These are phyloP conservation scores for Rhexocercosporidium sp. DNA, from an alignment of 2,329 filamentous ascomycete genomes.

Conservation along the genomic window DNA sequence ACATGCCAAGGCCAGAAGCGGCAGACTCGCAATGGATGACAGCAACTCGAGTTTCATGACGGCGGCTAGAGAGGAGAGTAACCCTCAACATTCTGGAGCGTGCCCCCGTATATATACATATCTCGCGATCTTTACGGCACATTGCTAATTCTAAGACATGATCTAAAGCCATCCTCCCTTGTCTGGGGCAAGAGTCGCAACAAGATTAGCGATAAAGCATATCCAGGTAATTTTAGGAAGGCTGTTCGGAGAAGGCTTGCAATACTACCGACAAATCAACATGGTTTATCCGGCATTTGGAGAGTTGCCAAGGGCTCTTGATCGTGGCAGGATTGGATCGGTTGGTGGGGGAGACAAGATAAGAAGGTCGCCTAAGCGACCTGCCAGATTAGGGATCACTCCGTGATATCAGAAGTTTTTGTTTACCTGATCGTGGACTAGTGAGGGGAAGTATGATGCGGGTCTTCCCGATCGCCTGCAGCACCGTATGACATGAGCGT, in stretches of 20 bases:
- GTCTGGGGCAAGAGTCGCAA: neutral
- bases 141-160: neutral
- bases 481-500: neutral
- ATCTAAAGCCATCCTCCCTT: neutral
- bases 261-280: constrained; percentile 5
- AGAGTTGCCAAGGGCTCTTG: neutral
- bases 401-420: neutral
- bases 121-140: neutral
- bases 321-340: neutral
- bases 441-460: neutral
- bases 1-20: constrained; percentile 39
- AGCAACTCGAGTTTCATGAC: constrained; percentile 33
- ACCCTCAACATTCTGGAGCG: neutral
- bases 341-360: constrained; percentile 1
- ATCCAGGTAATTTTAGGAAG: constrained; percentile 4
- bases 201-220: neutral
- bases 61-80: neutral
- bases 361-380: constrained; percentile 7
- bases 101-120: constrained; percentile 12
- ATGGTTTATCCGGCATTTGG: constrained; percentile 1
- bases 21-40: constrained; percentile 24
- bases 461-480: neutral
- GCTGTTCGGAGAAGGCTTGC: neutral
- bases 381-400: neutral
- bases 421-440: neutral